phyloP scores from a whole-genome alignment of 805 yeast genomes.

The Candida quercuum region DNA sequence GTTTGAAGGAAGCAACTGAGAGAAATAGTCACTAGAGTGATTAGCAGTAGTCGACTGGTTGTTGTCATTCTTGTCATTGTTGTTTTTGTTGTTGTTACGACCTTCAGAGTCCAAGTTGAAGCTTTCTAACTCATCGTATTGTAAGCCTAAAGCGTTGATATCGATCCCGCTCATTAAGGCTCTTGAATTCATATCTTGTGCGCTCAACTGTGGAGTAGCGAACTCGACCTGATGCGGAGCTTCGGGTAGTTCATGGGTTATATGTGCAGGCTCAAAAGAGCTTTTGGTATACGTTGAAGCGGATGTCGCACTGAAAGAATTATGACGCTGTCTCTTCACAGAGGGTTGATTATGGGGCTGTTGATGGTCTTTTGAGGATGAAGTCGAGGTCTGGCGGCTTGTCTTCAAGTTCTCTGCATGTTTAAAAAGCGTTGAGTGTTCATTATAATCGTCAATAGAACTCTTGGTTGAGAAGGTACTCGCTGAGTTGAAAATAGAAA shows the following conservation, averaged over 20 bases:
- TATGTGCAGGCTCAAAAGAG: constrained; percentile 2
- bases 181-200: constrained; percentile 35
- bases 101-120: constrained; percentile 18
- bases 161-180: constrained; percentile 33
- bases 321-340: constrained; percentile 32
- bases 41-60: too few species aligned
- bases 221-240: constrained; percentile 72
- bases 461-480: too few species aligned
- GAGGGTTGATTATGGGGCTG: constrained; percentile 5
- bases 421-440: constrained; percentile 26
- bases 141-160: constrained; percentile 31
- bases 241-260: constrained; percentile 24
- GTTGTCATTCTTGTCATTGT: not conserved
- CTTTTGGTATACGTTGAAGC: constrained; percentile 29
- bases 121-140: constrained; percentile 20
- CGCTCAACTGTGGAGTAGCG: constrained; percentile 71
- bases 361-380: not conserved
- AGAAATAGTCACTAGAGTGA: too few species aligned
- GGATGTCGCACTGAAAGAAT: constrained; percentile 39
- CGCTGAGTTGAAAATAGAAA: too few species aligned
- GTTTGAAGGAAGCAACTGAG: too few species aligned
- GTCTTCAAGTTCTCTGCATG: constrained; percentile 17
- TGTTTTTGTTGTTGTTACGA: not conserved
- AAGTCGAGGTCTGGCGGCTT: constrained; percentile 3
- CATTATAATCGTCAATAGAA: constrained; percentile 11